Conservation (phyloP, 164 flowering plant genomes). For the Aristolochia contorta region DNA sequence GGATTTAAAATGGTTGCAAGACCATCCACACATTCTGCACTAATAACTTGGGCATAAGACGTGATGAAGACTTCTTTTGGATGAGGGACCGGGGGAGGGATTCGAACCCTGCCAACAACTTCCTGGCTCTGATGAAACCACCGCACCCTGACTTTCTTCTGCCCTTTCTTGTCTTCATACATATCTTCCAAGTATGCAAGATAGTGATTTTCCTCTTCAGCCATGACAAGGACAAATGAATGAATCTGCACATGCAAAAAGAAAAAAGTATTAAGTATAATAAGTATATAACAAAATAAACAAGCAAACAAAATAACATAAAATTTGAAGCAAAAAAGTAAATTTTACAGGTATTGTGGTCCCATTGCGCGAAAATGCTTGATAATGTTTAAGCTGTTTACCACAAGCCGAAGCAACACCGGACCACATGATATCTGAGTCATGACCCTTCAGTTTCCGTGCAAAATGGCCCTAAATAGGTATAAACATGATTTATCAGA, state of each 20-base stretch:
- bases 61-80: slow-evolving; percentile 93
- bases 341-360: slow-evolving; percentile 58
- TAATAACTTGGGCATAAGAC: slow-evolving; percentile 75
- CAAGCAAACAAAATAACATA: neutral
- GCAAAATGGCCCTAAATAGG: slow-evolving; percentile 43
- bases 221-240: slow-evolving; percentile 92
- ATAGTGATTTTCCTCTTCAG: slow-evolving; percentile 67
- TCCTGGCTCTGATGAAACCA: slow-evolving; percentile 93
- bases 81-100: slow-evolving; percentile 41
- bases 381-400: slow-evolving; percentile 86
- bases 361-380: slow-evolving; percentile 73
- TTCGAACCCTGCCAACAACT: slow-evolving; percentile 41
- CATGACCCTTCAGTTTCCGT: slow-evolving; percentile 33
- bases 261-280: neutral
- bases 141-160: slow-evolving; percentile 88
- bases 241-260: slow-evolving; percentile 47
- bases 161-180: slow-evolving; percentile 90
- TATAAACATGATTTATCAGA: slow-evolving; percentile 1
- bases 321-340: slow-evolving; percentile 1
- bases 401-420: slow-evolving; percentile 86
- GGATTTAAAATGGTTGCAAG: slow-evolving; percentile 76
- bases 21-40: slow-evolving; percentile 97
- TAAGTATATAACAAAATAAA: neutral
- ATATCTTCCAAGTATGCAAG: slow-evolving; percentile 93
- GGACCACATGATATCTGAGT: slow-evolving; percentile 76